phyloP scores from a whole-genome alignment of 2,329 filamentous ascomycete species.

The Colletotrichum lentis region DNA sequence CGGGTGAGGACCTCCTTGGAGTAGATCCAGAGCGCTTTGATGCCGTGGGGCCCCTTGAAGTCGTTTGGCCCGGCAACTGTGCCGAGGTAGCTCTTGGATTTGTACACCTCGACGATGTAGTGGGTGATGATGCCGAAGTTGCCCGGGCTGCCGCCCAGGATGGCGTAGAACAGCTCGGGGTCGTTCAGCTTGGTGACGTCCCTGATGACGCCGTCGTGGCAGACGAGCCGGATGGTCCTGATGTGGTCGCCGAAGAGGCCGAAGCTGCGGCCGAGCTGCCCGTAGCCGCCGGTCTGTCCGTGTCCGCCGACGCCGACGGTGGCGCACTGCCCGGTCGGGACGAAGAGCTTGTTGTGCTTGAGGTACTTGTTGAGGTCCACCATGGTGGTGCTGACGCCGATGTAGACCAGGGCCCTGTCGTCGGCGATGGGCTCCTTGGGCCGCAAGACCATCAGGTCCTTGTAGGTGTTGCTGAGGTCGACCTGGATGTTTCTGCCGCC shows the following conservation, averaged over 20 bases:
- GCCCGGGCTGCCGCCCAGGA: slow-evolving; percentile 65
- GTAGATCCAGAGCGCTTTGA: slow-evolving; percentile 55
- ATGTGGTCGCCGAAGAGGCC: slow-evolving; percentile 65
- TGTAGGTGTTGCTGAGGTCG: slow-evolving; percentile 53
- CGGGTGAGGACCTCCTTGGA: slow-evolving; percentile 48
- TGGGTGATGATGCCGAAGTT: slow-evolving; percentile 66
- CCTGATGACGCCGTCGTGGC: slow-evolving; percentile 54
- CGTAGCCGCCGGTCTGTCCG: slow-evolving; percentile 58
- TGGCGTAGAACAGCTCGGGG: slow-evolving; percentile 66
- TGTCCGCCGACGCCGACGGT: slow-evolving; percentile 58
- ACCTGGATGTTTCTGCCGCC: slow-evolving; percentile 55
- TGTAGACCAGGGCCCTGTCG: slow-evolving; percentile 48
- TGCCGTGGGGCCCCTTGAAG: slow-evolving; percentile 50
- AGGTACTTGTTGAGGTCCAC: slow-evolving; percentile 55
- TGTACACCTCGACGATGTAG: slow-evolving; percentile 57
- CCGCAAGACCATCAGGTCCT: slow-evolving; percentile 43
- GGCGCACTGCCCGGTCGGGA: slow-evolving; percentile 57
- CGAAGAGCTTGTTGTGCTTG: slow-evolving; percentile 51
- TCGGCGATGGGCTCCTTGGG: slow-evolving; percentile 47
- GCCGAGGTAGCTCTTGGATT: slow-evolving; percentile 28
- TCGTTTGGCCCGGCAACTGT: slow-evolving; percentile 17
- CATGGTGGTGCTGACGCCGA: slow-evolving; percentile 53
- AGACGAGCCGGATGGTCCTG: slow-evolving; percentile 57
- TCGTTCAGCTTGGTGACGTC: slow-evolving; percentile 59
- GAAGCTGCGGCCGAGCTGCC: slow-evolving; percentile 57